Evolutionary conservation across 257 asterid species (phyloP).

Genomic region (Solanum bulbocastanum): DNA sequence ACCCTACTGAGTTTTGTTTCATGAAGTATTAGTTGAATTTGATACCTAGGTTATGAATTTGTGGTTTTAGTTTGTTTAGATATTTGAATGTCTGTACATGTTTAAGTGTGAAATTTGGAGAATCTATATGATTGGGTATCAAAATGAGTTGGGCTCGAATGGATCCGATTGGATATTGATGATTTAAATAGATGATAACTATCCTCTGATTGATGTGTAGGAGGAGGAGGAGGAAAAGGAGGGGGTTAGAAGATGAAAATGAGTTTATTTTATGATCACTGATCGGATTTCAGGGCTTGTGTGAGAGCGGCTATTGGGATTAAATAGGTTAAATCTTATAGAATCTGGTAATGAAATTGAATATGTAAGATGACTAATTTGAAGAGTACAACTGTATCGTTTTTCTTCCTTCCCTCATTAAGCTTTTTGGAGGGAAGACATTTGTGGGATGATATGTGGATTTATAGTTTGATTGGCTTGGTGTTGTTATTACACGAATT

Average conservation of each 20-base stretch:
- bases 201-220: neutral
- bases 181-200: neutral
- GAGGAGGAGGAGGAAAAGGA: neutral
- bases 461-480: neutral
- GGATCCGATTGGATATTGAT: neutral
- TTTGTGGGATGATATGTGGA: neutral
- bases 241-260: neutral
- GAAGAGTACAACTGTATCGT: neutral
- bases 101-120: neutral
- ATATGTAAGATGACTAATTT: neutral
- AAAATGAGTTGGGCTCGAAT: neutral
- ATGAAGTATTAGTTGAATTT: neutral
- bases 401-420: neutral
- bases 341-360: neutral
- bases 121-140: neutral
- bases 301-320: neutral
- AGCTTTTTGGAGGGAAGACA: neutral
- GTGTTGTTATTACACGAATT: neutral
- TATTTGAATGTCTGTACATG: neutral
- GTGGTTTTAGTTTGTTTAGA: neutral
- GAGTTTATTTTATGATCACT: neutral
- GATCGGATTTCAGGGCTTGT: neutral
- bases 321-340: neutral
- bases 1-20: neutral
- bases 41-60: neutral